A percentile compares a stretch with the other conserved stretches of the same genome.
Evolutionary conservation across 805 yeast genomes (phyloP).

Genomic region (Ogataea ramenticola): DNA sequence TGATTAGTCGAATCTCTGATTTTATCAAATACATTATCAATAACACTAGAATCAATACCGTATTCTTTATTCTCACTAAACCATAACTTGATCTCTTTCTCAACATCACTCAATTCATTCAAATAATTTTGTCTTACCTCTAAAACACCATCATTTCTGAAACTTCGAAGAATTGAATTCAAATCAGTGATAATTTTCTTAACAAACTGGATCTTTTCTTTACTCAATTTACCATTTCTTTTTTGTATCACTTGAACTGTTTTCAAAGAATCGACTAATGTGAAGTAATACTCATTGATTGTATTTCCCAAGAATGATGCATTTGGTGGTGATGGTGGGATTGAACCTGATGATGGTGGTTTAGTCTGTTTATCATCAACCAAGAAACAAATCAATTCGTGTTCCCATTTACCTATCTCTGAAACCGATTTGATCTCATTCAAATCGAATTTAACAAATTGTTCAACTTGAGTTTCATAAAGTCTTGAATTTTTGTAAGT

Average conservation of each 20-base stretch:
- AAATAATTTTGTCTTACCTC: slow-evolving; percentile 10
- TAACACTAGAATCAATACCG: slow-evolving; percentile 7
- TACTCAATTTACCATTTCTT: not conserved
- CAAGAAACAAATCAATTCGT: not conserved
- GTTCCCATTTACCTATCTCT: not conserved
- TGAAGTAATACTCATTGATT: slow-evolving; percentile 12
- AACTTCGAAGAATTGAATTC: slow-evolving; percentile 2
- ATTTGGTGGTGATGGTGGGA: not conserved
- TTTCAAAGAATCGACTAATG: slow-evolving; percentile 15
- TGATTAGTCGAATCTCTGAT: slow-evolving; percentile 8
- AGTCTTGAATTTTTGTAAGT: slow-evolving; percentile 25
- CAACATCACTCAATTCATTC: slow-evolving; percentile 6
- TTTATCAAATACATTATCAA: slow-evolving; percentile 6
- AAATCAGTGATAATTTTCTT: slow-evolving; percentile 1
- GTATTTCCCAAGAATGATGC: not conserved
- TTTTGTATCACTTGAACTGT: slow-evolving; percentile 9
- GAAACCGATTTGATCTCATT: not conserved
- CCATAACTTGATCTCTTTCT: slow-evolving; percentile 9
- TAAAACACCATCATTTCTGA: slow-evolving; percentile 9
- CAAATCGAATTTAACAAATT: slow-evolving; percentile 5
- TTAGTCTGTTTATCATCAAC: not conserved
- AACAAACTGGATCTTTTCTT: not conserved
- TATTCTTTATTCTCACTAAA: slow-evolving; percentile 8
- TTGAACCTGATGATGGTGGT: not conserved
- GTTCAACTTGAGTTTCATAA: slow-evolving; percentile 14